Conservation (phyloP, 2,329 filamentous ascomycete species). For the Colletotrichum caudatum region DNA sequence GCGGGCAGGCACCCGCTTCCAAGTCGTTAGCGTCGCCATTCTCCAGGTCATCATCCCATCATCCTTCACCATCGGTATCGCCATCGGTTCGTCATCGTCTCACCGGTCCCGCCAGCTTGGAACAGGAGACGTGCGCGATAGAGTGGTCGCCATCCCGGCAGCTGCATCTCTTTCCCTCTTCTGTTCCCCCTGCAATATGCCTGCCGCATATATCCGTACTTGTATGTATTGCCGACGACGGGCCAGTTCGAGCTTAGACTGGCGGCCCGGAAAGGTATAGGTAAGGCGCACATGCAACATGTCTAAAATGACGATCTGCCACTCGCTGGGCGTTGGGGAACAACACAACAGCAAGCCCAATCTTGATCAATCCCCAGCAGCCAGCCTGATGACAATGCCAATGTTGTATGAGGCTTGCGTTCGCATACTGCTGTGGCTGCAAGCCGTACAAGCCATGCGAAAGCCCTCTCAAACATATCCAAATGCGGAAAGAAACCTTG, state of each 20-base stretch:
- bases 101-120: slow-evolving; percentile 7
- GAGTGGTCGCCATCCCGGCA: background rate
- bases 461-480: slow-evolving; percentile 9
- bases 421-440: background rate
- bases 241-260: background rate
- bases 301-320: background rate
- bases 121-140: background rate
- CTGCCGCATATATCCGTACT: background rate
- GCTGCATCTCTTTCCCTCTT: background rate
- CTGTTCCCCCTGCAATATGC: background rate
- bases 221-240: background rate
- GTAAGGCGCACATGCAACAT: background rate
- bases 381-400: background rate
- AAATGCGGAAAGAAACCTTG: background rate
- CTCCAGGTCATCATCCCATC: background rate
- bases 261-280: background rate
- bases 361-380: background rate
- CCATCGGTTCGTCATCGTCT: background rate
- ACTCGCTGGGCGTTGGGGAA: background rate
- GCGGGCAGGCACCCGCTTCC: slow-evolving; percentile 1
- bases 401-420: background rate
- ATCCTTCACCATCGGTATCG: background rate
- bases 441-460: background rate
- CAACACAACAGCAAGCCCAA: background rate
- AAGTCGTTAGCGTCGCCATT: background rate